Base-by-base conservation (phyloP, 2,329 filamentous ascomycete species). In the Diplodia corticola region DNA sequence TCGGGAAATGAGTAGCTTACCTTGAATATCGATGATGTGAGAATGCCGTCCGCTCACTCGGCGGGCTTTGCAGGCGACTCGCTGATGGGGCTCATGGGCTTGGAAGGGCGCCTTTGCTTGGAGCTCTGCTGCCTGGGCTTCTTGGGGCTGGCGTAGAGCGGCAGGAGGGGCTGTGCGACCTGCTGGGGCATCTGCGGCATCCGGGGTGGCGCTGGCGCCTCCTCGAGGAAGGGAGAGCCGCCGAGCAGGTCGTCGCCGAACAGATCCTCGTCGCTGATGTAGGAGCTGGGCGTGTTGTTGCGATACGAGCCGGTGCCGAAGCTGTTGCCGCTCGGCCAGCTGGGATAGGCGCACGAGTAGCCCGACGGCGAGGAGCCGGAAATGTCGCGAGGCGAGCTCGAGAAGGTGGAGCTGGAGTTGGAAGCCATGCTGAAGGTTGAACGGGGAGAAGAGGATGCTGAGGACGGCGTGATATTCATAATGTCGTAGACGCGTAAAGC, bases 1-100 rank as follows among this genome's bases (percentile, higher is more conserved):
- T 24, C 48, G 46, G 40, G 40, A 40, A 54, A 64, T 57, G 22
- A 46, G 53, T 30, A 28, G 46, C 64, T 65, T 65, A 65, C 64
- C 28, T 30, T 44, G 26, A 61, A 63, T 55, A 35, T 53, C 33
- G 49, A 55, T 48, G 53, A 55, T 53, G 63, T 65, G 40, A 65
- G 63, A 65, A 33, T 40, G 5, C 2, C 13, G 33, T n/a, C 53
- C 67, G 26, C 69, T 78, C 73, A 79, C 71, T 79, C 77, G 24
- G 72, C 71, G 17, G 74, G 73, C n/a, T 60, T 64, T 69, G 78
- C 77, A 22, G 76, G 75, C 7, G 75, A 76, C 73, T 80, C 78
- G 12, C 76, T 72, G 67, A 80, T 80, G 65, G 78, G 77, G 64
- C 74, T 76, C 78, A 80, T 79, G 13, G 78, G 77, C 73, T 79